phyloP scores from a whole-genome alignment of 495 filamentous ascomycete genomes.

The Aspergillus nidulans region DNA sequence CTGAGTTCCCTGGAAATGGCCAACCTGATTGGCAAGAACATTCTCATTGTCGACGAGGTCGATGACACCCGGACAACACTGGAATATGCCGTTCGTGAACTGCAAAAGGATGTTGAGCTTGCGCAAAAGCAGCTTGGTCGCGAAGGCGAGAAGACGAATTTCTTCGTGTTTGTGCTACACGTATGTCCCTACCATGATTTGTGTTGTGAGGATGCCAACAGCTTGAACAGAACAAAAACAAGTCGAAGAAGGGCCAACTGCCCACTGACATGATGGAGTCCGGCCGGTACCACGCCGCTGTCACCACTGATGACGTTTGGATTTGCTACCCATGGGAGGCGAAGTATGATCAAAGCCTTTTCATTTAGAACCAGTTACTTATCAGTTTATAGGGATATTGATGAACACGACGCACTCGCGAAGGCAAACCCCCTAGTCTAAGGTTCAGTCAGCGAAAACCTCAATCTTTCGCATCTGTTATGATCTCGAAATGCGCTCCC shows the following conservation, averaged over 20 bases:
- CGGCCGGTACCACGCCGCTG: slow-evolving; percentile 76
- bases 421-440: slow-evolving; percentile 42
- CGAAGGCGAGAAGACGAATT: slow-evolving; percentile 70
- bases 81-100: slow-evolving; percentile 92
- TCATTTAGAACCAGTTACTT: slow-evolving; percentile 14
- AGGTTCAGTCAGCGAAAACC: not conserved
- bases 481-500: not conserved
- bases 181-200: slow-evolving; percentile 47
- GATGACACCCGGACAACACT: slow-evolving; percentile 97
- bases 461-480: not conserved
- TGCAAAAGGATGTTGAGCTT: slow-evolving; percentile 91
- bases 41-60: slow-evolving; percentile 98
- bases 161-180: slow-evolving; percentile 92
- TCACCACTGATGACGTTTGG: slow-evolving; percentile 89
- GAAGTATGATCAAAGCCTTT: slow-evolving; percentile 48
- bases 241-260: slow-evolving; percentile 84
- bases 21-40: slow-evolving; percentile 92
- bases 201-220: not conserved
- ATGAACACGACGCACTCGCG: slow-evolving; percentile 79
- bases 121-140: slow-evolving; percentile 68
- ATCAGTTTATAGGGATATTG: slow-evolving; percentile 63
- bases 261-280: slow-evolving; percentile 74
- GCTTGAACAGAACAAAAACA: slow-evolving; percentile 79
- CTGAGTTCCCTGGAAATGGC: slow-evolving; percentile 82
- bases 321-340: slow-evolving; percentile 99